Conservation (phyloP, 78 protist species). For the Pigoraptor vietnamica region DNA sequence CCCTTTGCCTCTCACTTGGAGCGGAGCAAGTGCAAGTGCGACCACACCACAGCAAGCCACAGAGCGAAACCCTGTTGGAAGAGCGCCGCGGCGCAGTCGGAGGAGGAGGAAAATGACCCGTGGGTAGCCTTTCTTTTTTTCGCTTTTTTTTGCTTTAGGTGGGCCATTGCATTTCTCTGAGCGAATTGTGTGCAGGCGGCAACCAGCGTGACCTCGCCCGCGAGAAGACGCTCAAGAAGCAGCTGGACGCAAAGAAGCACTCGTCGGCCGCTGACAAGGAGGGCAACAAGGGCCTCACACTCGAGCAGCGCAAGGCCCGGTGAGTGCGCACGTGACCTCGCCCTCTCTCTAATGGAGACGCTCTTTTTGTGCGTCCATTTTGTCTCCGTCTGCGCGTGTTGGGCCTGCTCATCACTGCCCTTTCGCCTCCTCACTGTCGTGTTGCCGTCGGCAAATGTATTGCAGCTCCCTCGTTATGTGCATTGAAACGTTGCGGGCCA, state of each 20-base stretch:
- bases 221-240: neutral
- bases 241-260: neutral
- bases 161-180: no score
- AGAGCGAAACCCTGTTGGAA: neutral
- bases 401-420: no score
- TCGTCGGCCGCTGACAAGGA: neutral
- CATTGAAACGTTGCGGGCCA: no score
- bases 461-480: no score
- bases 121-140: neutral
- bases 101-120: neutral
- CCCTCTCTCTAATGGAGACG: neutral
- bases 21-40: no score
- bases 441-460: no score
- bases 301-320: neutral
- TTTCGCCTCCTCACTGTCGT: no score
- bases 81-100: neutral
- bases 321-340: neutral
- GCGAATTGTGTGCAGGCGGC: neutral
- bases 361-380: no score
- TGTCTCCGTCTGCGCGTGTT: no score
- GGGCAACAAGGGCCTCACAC: neutral
- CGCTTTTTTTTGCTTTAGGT: no score
- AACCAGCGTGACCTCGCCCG: neutral
- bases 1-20: no score
- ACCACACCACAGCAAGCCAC: no score